phyloP scores from a whole-genome alignment of 1,284 basidiomycete genomes.

The Ustanciosporium gigantosporum region DNA sequence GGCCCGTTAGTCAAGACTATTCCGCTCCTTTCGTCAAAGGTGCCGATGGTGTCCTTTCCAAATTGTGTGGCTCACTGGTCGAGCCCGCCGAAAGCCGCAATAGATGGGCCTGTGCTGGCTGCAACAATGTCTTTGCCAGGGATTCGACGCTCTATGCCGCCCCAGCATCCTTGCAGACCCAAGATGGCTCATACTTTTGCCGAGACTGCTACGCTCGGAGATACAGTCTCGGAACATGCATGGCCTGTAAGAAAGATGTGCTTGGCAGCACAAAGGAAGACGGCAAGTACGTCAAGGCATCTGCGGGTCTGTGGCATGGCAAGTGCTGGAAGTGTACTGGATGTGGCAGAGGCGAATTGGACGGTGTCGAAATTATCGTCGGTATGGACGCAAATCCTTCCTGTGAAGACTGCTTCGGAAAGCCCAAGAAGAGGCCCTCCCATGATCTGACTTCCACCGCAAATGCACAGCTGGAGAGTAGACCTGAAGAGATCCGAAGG shows the following conservation, averaged over 20 bases:
- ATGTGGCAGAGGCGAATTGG: conserved; percentile 12
- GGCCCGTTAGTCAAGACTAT: conserved; percentile 25
- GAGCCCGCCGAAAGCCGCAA: conserved; percentile 36
- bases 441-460: background rate
- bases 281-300: conserved; percentile 44
- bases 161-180: conserved; percentile 8
- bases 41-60: conserved; percentile 43
- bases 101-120: conserved; percentile 44
- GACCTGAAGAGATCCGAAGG: conserved; percentile 6
- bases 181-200: conserved; percentile 34
- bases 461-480: background rate
- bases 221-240: conserved; percentile 40
- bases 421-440: conserved; percentile 1
- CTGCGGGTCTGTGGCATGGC: conserved; percentile 43
- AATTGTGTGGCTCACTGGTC: conserved; percentile 47
- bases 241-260: conserved; percentile 23
- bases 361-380: conserved; percentile 25
- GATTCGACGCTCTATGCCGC: conserved; percentile 51
- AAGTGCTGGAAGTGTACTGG: conserved; percentile 41
- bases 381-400: conserved; percentile 46
- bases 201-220: conserved; percentile 33
- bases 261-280: conserved; percentile 50
- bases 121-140: conserved; percentile 35
- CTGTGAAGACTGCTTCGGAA: conserved; percentile 46
- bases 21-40: conserved; percentile 31